Evolutionary conservation across 805 yeast genomes (phyloP).

Genomic region (Starmerella ratchasimensis): DNA sequence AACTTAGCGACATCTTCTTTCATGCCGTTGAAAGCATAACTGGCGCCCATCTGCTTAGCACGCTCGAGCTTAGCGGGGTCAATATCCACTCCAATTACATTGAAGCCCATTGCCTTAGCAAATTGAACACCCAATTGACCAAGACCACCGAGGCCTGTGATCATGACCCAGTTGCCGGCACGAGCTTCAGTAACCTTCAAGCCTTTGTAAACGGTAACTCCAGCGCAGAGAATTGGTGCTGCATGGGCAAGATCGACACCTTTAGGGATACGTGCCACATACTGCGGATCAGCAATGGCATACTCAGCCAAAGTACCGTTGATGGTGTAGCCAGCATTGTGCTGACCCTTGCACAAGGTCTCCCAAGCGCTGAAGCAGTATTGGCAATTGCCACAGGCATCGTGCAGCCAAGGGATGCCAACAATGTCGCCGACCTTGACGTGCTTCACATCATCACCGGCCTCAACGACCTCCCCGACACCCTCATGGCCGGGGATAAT

Average conservation of each 20-base stretch:
- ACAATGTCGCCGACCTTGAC: slow-evolving; percentile 70
- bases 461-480: slow-evolving; percentile 72
- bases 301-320: slow-evolving; percentile 89
- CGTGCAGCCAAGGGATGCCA: slow-evolving; percentile 74
- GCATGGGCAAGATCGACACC: slow-evolving; percentile 61
- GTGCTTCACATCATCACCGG: slow-evolving; percentile 53
- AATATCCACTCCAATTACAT: slow-evolving; percentile 60
- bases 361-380: slow-evolving; percentile 54
- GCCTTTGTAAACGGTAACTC: slow-evolving; percentile 84
- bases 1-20: slow-evolving; percentile 43
- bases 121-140: slow-evolving; percentile 64
- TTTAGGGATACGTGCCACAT: slow-evolving; percentile 67
- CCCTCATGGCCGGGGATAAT: slow-evolving; percentile 85
- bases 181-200: slow-evolving; percentile 58
- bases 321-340: slow-evolving; percentile 72
- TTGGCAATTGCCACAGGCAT: slow-evolving; percentile 66
- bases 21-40: slow-evolving; percentile 41
- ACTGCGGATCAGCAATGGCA: slow-evolving; percentile 77
- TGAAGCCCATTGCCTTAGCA: slow-evolving; percentile 63
- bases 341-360: slow-evolving; percentile 57
- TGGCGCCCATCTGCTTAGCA: slow-evolving; percentile 46
- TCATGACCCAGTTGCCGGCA: slow-evolving; percentile 65
- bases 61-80: slow-evolving; percentile 48
- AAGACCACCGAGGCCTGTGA: slow-evolving; percentile 69
- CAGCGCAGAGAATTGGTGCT: slow-evolving; percentile 82